Base-by-base conservation (phyloP, 202 grass and related monocot species). In the Hordeum pubiflorum region DNA sequence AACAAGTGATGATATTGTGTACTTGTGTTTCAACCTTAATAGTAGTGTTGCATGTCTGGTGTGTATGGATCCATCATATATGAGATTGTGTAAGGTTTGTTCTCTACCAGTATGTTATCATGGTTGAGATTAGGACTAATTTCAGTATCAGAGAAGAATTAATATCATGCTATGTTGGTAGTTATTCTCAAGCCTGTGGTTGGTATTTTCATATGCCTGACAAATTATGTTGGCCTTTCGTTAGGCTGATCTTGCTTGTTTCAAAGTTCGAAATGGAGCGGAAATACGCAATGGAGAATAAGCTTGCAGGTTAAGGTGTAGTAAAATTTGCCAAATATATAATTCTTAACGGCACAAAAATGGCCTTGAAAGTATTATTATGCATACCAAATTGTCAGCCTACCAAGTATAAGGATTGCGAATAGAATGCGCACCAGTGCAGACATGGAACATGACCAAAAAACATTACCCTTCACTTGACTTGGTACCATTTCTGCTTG, bases 1-100 rank as follows among this genome's bases (percentile, higher is more conserved):
- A 77, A 58, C 82, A 72, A 66, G 20, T 13, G 18, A 60, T 52
- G 6, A 23, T 72, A 54, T 75, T 73, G 15, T 74, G 69, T 72
- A 26, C 65, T 11, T 73, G 29, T 70, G 20, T 84, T 23, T 54
- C 39, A 33, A 85, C 38, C 57, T 57, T 76, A 61, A 14, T 48
- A 26, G 69, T 75, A 26, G 55, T 88, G 17, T 69, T 70, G 18
- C 6, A 0, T 81, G 43, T 78, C 5, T 20, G 22, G 9, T 2
- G 3, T 60, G 54, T 57, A 63, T 31, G 75, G 48, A 52, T n/a
- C 2, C 32, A 39, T 17, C 3, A 9, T 1, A 5, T 52, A 24
- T 10, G 12, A 24, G 22, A 40, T 61, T 13, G 9, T 74, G 68
- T 74, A 18, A 32, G 31, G 44, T 21, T 58, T 20, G 11, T 60